A percentile compares a stretch with the other conserved stretches of the same genome.
Evolutionary conservation across 1,284 basidiomycete genomes (phyloP).

Genomic region (Megacollybia platyphylla): DNA sequence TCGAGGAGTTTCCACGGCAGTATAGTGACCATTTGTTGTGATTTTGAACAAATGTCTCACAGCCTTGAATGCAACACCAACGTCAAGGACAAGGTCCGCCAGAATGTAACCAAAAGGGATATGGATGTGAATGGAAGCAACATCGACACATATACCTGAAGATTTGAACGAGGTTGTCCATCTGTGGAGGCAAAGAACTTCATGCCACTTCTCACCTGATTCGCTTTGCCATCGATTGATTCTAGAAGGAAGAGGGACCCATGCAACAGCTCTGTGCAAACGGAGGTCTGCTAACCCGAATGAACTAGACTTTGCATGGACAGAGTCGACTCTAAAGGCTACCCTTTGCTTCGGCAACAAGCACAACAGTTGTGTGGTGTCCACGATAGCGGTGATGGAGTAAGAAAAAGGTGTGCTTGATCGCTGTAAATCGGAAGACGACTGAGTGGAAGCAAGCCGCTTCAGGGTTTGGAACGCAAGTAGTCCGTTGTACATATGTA

Average conservation of each 20-base stretch:
- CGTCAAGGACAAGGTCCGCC: constrained; percentile 61
- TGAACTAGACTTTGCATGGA: constrained; percentile 15
- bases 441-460: constrained; percentile 17
- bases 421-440: not conserved
- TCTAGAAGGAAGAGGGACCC: constrained; percentile 26
- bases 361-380: constrained; percentile 32
- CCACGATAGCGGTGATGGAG: constrained; percentile 20
- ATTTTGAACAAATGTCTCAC: constrained; percentile 49
- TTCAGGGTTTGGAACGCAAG: constrained; percentile 49
- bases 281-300: constrained; percentile 15
- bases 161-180: constrained; percentile 35
- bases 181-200: constrained; percentile 54
- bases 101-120: constrained; percentile 76
- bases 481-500: constrained; percentile 65
- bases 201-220: constrained; percentile 56
- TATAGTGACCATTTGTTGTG: constrained; percentile 31
- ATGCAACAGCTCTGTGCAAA: constrained; percentile 27
- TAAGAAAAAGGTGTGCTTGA: constrained; percentile 9
- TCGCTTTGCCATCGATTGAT: constrained; percentile 19
- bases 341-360: constrained; percentile 34
- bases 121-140: constrained; percentile 58
- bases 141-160: constrained; percentile 34
- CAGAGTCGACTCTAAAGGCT: constrained; percentile 31
- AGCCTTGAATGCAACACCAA: constrained; percentile 54
- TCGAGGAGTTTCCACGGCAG: constrained; percentile 38